phyloP scores from a whole-genome alignment of 768 basidiomycete species.

The Amyloporia xantha region DNA sequence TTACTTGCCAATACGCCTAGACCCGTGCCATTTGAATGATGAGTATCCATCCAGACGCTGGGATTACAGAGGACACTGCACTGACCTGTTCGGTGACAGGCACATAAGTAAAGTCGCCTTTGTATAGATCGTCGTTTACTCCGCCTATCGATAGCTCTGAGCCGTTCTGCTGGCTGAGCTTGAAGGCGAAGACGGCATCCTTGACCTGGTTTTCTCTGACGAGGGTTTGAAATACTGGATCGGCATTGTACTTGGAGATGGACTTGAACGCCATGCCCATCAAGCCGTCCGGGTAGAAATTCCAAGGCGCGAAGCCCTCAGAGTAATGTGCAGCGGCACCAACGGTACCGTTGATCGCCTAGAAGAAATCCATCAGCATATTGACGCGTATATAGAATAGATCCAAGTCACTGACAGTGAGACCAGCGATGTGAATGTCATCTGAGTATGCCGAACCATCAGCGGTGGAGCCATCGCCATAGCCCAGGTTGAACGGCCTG shows the following conservation, averaged over 20 bases:
- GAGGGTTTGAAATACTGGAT: constrained; percentile 25
- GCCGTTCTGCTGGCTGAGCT: constrained; percentile 27
- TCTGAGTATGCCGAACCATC: constrained; percentile 41
- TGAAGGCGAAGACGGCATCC: constrained; percentile 32
- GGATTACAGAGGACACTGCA: background rate
- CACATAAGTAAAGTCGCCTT: constrained; percentile 29
- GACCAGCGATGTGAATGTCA: constrained; percentile 34
- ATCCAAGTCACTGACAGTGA: constrained; percentile 28
- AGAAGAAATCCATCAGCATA: no score
- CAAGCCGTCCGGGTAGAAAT: constrained; percentile 20
- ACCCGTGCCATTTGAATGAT: background rate
- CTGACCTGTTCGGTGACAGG: constrained; percentile 22
- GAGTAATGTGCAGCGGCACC: constrained; percentile 20
- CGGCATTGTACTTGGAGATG: constrained; percentile 20
- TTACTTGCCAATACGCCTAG: constrained; percentile 33
- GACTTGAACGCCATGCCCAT: constrained; percentile 27
- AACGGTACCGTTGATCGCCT: constrained; percentile 15
- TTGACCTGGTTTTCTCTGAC: constrained; percentile 13
- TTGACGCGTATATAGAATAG: background rate
- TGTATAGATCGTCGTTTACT: constrained; percentile 29
- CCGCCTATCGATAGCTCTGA: constrained; percentile 35
- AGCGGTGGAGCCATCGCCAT: constrained; percentile 44
- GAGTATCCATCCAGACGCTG: background rate
- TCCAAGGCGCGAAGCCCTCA: constrained; percentile 8
- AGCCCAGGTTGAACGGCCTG: constrained; percentile 35